phyloP scores from a whole-genome alignment of 345 rosid genomes.

The Abelmoschus esculentus region DNA sequence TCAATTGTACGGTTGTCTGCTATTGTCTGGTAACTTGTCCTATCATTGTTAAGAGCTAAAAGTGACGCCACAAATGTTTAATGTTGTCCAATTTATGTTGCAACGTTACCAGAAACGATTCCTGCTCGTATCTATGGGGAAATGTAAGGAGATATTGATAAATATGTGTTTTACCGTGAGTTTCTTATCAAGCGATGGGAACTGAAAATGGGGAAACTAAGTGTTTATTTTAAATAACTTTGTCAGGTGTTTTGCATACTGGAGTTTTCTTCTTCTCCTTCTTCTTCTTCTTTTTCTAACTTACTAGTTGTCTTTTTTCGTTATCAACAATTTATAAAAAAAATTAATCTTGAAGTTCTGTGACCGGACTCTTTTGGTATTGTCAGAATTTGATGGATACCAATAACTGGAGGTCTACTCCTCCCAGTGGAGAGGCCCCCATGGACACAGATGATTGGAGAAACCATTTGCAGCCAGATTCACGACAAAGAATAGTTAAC shows the following conservation, averaged over 20 bases:
- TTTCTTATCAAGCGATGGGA: no score
- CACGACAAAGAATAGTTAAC: slow-evolving; percentile 40
- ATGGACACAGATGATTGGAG: slow-evolving; percentile 57
- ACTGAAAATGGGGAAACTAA: not conserved
- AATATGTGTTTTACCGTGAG: not conserved
- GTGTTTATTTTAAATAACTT: not conserved
- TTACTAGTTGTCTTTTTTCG: not conserved
- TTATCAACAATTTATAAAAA: not conserved
- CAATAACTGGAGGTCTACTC: slow-evolving; percentile 37
- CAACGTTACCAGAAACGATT: not conserved
- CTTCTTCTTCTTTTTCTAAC: no score
- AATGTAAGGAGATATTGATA: not conserved
- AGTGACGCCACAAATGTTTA: not conserved
- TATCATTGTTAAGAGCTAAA: not conserved
- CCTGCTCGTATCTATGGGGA: not conserved
- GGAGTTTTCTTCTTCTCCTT: no score
- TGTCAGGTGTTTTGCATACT: not conserved
- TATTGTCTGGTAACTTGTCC: not conserved
- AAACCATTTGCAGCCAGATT: slow-evolving; percentile 34
- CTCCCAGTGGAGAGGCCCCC: slow-evolving; percentile 30
- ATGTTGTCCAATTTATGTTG: no score
- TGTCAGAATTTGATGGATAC: slow-evolving; percentile 27
- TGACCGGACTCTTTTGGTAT: not conserved
- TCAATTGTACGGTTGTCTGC: not conserved
- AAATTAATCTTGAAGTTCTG: not conserved